phyloP scores from a whole-genome alignment of 164 flowering plant genomes.

The Nymphaea colorata region DNA sequence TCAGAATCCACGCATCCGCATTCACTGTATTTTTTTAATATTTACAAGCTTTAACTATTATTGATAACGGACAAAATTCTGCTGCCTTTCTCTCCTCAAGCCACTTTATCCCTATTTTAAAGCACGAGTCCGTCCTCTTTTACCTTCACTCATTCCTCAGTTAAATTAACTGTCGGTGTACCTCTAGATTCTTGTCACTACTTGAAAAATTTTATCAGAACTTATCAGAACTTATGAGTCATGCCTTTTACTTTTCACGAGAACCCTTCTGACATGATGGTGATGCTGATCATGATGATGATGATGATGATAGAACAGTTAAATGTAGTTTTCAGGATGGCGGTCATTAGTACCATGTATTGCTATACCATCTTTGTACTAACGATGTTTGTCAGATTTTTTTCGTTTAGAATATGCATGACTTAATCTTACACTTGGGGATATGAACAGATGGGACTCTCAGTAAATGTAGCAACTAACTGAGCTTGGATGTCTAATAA shows the following conservation, averaged over 20 bases:
- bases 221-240: too few relatives aligned
- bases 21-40: slow-evolving; percentile 2
- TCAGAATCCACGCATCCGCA: slow-evolving; percentile 7
- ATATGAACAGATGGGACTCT: too few relatives aligned
- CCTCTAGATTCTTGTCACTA: neutral
- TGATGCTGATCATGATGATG: neutral
- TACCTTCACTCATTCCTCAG: slow-evolving; percentile 1
- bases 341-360: neutral
- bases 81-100: slow-evolving; percentile 8
- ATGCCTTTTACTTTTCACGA: too few relatives aligned
- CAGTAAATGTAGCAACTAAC: too few relatives aligned
- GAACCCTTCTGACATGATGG: neutral
- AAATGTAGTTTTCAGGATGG: neutral
- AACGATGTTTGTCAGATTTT: too few relatives aligned
- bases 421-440: too few relatives aligned
- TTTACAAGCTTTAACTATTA: slow-evolving; percentile 4
- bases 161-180: neutral
- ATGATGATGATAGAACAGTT: neutral
- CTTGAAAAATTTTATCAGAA: too few relatives aligned
- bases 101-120: slow-evolving; percentile 2
- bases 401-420: too few relatives aligned
- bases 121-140: slow-evolving; percentile 2
- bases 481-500: too few relatives aligned
- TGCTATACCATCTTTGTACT: slow-evolving; percentile 1
- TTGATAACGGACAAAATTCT: slow-evolving; percentile 4